Evolutionary conservation across 192 early-diverging fungal species (phyloP).

Genomic region (Coemansia sp.): DNA sequence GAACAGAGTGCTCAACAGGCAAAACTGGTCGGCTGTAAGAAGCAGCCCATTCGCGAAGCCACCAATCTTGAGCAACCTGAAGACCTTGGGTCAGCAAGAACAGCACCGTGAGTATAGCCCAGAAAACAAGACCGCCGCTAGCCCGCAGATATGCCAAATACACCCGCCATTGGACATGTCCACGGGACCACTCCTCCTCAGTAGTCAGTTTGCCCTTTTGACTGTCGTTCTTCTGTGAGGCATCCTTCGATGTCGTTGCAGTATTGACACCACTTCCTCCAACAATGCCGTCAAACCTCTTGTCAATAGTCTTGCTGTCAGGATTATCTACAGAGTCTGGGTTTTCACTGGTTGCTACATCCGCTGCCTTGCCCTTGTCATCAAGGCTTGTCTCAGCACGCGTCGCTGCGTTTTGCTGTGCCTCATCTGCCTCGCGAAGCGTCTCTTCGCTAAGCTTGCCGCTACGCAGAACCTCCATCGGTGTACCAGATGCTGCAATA

Average conservation of each 20-base stretch:
- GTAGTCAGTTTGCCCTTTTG: constrained; percentile 63
- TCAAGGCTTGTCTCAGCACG: constrained; percentile 12
- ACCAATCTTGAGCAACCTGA: constrained; percentile 48
- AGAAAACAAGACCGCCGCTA: constrained; percentile 63
- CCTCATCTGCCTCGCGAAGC: constrained; percentile 25
- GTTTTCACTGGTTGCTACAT: constrained; percentile 13
- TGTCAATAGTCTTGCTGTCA: constrained; percentile 12
- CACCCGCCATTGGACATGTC: constrained; percentile 70
- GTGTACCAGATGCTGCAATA: constrained; percentile 56
- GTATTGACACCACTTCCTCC: not conserved
- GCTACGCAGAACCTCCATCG: constrained; percentile 34
- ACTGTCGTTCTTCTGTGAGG: constrained; percentile 1
- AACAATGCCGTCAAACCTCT: constrained; percentile 23
- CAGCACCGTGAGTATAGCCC: constrained; percentile 50
- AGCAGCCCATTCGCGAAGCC: constrained; percentile 51
- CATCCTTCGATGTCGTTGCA: constrained; percentile 63
- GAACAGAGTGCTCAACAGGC: not conserved
- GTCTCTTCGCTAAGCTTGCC: constrained; percentile 40
- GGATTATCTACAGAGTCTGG: not conserved
- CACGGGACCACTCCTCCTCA: constrained; percentile 78
- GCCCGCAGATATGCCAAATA: constrained; percentile 75
- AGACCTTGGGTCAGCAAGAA: constrained; percentile 32
- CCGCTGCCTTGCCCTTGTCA: constrained; percentile 30
- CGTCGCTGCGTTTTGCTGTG: constrained; percentile 26
- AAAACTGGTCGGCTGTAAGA: constrained; percentile 16